Conservation (phyloP, 345 rosid genomes). For the Citrus inodora region DNA sequence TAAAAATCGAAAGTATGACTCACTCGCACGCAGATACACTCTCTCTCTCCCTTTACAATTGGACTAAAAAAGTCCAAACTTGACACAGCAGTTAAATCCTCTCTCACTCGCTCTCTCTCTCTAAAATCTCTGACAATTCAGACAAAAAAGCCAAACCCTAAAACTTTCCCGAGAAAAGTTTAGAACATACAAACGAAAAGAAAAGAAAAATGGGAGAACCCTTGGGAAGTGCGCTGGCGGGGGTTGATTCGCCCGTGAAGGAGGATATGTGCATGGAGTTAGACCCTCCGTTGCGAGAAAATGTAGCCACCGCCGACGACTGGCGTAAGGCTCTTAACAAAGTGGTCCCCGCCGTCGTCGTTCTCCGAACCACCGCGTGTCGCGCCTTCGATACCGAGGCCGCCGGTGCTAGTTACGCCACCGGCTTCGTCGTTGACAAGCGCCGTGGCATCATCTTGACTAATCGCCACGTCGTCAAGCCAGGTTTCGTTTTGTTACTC, state of each 20-base stretch:
- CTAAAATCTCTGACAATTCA: not conserved
- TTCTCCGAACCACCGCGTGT: constrained; percentile 75
- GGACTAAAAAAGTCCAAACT: not conserved
- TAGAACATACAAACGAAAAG: not conserved
- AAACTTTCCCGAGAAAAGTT: not conserved
- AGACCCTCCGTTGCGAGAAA: constrained; percentile 49
- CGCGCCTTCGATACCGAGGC: constrained; percentile 90
- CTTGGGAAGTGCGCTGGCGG: constrained; percentile 40
- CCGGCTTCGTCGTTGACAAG: constrained; percentile 91
- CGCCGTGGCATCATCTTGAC: constrained; percentile 90
- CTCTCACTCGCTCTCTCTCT: not conserved
- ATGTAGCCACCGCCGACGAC: constrained; percentile 72
- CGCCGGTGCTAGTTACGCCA: constrained; percentile 75
- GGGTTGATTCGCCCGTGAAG: constrained; percentile 41
- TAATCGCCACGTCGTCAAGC: constrained; percentile 88
- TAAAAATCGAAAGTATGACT: not conserved
- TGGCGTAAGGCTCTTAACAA: constrained; percentile 72
- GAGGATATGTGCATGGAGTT: constrained; percentile 66
- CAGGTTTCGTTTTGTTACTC: not conserved
- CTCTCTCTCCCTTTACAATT: not conserved
- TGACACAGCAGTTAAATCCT: not conserved
- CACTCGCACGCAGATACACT: not conserved
- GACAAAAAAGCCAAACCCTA: not conserved
- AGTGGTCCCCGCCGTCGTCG: constrained; percentile 91
- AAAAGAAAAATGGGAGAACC: constrained; percentile 45